phyloP scores from a whole-genome alignment of 2,329 filamentous ascomycete species.

The Sporothrix brunneoviolacea region DNA sequence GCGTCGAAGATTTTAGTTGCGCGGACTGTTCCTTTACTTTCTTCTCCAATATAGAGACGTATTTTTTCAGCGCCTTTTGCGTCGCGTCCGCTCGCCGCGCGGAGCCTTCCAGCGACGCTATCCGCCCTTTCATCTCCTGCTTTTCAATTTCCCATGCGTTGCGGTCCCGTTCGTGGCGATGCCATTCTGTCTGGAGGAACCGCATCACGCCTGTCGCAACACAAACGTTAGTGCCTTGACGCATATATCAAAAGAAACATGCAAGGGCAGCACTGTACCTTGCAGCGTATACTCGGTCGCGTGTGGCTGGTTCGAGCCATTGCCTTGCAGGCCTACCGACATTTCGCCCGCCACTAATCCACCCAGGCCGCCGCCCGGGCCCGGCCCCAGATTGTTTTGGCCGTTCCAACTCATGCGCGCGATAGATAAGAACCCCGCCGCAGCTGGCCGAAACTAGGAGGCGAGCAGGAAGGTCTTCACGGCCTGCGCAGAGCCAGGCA shows the following conservation, averaged over 20 bases:
- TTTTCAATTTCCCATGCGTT: slow-evolving; percentile 99
- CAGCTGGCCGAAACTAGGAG: no score
- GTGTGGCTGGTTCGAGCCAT: slow-evolving; percentile 45
- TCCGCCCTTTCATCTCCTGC: slow-evolving; percentile 97
- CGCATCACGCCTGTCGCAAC: slow-evolving; percentile 77
- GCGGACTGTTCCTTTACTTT: slow-evolving; percentile 78
- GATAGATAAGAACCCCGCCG: neutral
- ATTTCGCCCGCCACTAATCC: slow-evolving; percentile 37
- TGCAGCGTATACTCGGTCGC: slow-evolving; percentile 58
- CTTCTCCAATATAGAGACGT: slow-evolving; percentile 81
- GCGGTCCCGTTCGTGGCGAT: slow-evolving; percentile 92
- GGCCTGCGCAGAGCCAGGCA: no score
- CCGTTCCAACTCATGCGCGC: slow-evolving; percentile 18
- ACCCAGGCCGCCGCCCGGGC: slow-evolving; percentile 32
- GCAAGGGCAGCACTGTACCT: no score
- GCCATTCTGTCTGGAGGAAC: slow-evolving; percentile 98
- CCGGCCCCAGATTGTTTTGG: slow-evolving; percentile 33
- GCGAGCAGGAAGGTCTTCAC: no score
- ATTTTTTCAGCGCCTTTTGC: slow-evolving; percentile 83
- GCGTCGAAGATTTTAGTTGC: slow-evolving; percentile 52
- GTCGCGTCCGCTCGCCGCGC: slow-evolving; percentile 78
- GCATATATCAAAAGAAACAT: no score
- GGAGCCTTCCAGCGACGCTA: slow-evolving; percentile 89
- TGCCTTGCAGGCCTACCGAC: slow-evolving; percentile 38
- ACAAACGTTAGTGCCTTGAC: neutral